A percentile compares a stretch with the other conserved stretches of the same genome.
Conservation (phyloP, 2,329 filamentous ascomycete species). For the Neonectria hederae region DNA sequence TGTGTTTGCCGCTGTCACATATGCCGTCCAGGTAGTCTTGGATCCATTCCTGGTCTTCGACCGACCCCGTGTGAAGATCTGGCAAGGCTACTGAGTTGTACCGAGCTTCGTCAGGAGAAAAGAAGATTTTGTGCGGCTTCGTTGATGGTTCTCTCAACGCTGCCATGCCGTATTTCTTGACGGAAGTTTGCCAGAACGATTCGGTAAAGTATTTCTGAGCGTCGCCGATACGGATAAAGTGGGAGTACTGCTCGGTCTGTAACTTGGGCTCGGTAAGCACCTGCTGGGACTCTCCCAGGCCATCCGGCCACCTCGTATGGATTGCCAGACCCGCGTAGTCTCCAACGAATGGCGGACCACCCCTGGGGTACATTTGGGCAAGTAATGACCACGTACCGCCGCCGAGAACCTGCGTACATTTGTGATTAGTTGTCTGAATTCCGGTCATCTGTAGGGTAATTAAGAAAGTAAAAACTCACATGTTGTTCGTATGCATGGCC, state of each 20-base stretch:
- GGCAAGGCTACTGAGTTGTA: not conserved
- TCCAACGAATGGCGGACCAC: conserved; percentile 27
- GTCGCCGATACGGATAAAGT: conserved; percentile 28
- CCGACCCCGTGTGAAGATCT: not conserved
- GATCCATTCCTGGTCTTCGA: conserved; percentile 14
- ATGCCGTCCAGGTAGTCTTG: not conserved
- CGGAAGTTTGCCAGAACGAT: conserved; percentile 40
- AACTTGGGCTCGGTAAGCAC: conserved; percentile 10
- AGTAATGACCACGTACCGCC: conserved; percentile 34
- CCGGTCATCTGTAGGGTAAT: not conserved
- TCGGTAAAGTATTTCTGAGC: conserved; percentile 34
- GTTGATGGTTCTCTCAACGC: conserved; percentile 30
- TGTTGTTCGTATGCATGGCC: conserved; percentile 40
- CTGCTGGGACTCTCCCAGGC: not conserved
- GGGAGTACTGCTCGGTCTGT: conserved; percentile 9
- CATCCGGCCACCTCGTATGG: conserved; percentile 7
- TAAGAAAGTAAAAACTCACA: conserved; percentile 7
- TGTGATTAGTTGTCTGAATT: not conserved
- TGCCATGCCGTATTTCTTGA: conserved; percentile 38
- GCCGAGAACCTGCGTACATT: conserved; percentile 31
- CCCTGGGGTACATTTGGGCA: not conserved
- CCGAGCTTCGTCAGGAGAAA: conserved; percentile 14
- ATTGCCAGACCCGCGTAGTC: conserved; percentile 24
- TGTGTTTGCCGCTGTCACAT: not conserved
- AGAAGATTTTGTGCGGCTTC: conserved; percentile 33